phyloP scores from a whole-genome alignment of 2,329 filamentous ascomycete species.

The Clonostachys chloroleuca region DNA sequence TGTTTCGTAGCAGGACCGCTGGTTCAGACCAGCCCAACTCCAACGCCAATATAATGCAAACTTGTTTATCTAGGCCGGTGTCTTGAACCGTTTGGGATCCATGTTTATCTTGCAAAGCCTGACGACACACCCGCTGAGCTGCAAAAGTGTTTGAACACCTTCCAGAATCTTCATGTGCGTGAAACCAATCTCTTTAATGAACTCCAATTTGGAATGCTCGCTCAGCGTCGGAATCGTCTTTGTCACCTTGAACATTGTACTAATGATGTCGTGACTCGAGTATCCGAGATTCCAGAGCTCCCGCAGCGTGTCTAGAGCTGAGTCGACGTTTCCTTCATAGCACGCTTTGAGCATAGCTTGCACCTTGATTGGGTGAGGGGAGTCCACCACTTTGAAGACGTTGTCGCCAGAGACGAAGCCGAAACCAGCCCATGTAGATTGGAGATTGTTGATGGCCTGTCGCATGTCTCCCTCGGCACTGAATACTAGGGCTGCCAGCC shows the following conservation, averaged over 20 bases:
- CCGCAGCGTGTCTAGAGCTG: slow-evolving; percentile 77
- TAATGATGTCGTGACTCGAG: slow-evolving; percentile 98
- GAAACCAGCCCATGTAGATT: slow-evolving; percentile 89
- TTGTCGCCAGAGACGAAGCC: slow-evolving; percentile 97
- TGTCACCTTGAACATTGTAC: slow-evolving; percentile 98
- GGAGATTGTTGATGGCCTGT: slow-evolving; percentile 97
- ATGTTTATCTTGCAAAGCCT: slow-evolving; percentile 94
- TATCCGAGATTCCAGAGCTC: slow-evolving; percentile 95
- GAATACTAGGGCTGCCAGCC: slow-evolving; percentile 92
- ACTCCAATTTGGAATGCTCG: slow-evolving; percentile 93
- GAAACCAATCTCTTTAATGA: slow-evolving; percentile 98
- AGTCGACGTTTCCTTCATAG: slow-evolving; percentile 86
- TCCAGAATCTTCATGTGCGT: slow-evolving; percentile 99
- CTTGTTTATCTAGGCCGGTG: slow-evolving; percentile 18
- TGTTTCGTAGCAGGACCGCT: too few relatives aligned
- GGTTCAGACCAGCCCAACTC: slow-evolving; percentile 9
- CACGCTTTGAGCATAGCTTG: slow-evolving; percentile 98
- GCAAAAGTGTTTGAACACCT: slow-evolving; percentile 89
- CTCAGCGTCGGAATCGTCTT: slow-evolving; percentile 91
- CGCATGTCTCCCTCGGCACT: slow-evolving; percentile 98
- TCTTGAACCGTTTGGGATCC: slow-evolving; percentile 77
- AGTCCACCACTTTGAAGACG: slow-evolving; percentile 96
- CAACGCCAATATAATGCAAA: slow-evolving; percentile 25
- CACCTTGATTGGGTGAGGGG: slow-evolving; percentile 95
- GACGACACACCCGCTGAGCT: slow-evolving; percentile 88